Evolutionary conservation across 2,329 filamentous ascomycete species (phyloP).

Genomic region (Aspergillus hortae): DNA sequence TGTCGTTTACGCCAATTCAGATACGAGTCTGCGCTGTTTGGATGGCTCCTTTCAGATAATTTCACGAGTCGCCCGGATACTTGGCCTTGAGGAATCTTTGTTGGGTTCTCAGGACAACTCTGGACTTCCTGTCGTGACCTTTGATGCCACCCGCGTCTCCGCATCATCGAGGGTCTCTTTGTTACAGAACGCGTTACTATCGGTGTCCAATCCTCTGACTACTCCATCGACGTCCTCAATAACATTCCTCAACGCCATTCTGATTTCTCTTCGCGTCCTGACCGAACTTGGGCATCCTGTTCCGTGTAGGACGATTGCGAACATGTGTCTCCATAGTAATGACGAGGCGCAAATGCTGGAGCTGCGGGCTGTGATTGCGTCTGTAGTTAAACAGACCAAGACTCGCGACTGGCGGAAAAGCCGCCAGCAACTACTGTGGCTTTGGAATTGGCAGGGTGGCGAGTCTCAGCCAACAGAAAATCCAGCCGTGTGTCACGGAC

Average conservation of each 20-base stretch:
- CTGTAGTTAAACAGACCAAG: constrained; percentile 41
- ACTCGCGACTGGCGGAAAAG: constrained; percentile 48
- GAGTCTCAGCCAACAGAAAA: constrained; percentile 18
- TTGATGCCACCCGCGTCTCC: constrained; percentile 29
- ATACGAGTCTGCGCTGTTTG: constrained; percentile 43
- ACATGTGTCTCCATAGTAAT: constrained; percentile 52
- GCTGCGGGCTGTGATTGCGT: constrained; percentile 51
- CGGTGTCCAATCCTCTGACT: constrained; percentile 40
- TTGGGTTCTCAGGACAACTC: constrained; percentile 20
- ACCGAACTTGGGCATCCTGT: constrained; percentile 36
- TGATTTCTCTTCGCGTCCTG: constrained; percentile 40
- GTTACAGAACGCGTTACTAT: constrained; percentile 40
- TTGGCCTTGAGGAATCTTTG: constrained; percentile 48
- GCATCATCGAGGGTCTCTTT: constrained; percentile 39
- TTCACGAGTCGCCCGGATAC: constrained; percentile 48
- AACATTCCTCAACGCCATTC: constrained; percentile 38
- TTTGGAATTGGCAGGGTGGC: constrained; percentile 55
- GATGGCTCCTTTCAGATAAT: constrained; percentile 49
- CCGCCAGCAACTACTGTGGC: constrained; percentile 55
- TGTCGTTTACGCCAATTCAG: constrained; percentile 54
- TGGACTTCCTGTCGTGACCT: constrained; percentile 26
- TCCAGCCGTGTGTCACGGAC: constrained; percentile 34
- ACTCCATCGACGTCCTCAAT: constrained; percentile 36
- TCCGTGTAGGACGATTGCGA: constrained; percentile 38
- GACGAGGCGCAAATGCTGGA: constrained; percentile 52